These are phyloP conservation scores for Scedosporium boydii DNA, from an alignment of 2,329 filamentous ascomycete genomes.

Conservation along the genomic window DNA sequence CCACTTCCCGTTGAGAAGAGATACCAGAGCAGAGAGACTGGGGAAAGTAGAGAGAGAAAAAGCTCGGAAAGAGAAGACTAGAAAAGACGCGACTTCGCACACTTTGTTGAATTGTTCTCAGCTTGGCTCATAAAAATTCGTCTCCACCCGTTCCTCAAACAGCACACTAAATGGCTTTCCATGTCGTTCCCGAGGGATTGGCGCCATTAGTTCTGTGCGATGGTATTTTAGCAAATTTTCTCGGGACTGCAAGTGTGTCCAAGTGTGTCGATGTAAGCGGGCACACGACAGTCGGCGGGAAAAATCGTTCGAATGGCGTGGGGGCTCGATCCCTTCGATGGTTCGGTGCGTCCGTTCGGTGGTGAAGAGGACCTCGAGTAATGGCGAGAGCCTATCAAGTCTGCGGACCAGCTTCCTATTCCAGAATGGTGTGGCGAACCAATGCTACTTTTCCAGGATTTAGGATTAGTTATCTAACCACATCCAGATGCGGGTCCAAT, in stretches of 20 bases:
- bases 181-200: background rate
- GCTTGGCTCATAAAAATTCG: background rate
- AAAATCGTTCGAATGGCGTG: background rate
- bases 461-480: background rate
- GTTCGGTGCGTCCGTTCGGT: background rate
- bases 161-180: background rate
- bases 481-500: background rate
- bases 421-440: background rate
- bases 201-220: background rate
- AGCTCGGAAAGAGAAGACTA: background rate
- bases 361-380: background rate
- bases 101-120: no score
- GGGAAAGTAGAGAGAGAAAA: background rate
- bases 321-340: background rate
- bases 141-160: background rate
- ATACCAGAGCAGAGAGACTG: background rate
- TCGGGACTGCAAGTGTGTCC: background rate
- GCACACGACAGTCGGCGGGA: background rate
- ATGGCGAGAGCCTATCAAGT: background rate
- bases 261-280: background rate
- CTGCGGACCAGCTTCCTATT: background rate
- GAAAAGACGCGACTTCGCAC: background rate
- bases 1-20: background rate
- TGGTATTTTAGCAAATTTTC: background rate
- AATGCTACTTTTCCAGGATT: background rate